Evolutionary conservation across 1,284 basidiomycete genomes (phyloP).

Genomic region (Stygiomarasmius scandens): DNA sequence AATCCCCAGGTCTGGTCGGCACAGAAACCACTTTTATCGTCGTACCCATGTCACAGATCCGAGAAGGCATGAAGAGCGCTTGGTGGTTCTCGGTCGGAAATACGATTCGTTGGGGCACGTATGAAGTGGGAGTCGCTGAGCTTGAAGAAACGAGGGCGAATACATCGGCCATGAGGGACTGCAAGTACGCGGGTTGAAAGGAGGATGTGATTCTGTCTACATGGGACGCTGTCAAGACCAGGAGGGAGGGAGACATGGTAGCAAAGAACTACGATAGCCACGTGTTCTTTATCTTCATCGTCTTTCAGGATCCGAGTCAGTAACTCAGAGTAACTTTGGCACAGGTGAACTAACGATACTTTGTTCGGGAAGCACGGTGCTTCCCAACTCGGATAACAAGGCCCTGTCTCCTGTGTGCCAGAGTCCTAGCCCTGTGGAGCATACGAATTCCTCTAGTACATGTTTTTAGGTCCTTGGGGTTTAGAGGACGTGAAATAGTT

Average conservation of each 20-base stretch:
- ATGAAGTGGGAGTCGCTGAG: slow-evolving; percentile 25
- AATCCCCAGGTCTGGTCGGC: slow-evolving; percentile 45
- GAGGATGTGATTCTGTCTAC: slow-evolving; percentile 46
- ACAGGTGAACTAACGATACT: too few relatives aligned
- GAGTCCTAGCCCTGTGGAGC: too few relatives aligned
- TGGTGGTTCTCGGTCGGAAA: slow-evolving; percentile 54
- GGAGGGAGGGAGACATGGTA: slow-evolving; percentile 40
- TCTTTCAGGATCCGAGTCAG: too few relatives aligned
- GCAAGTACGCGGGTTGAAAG: slow-evolving; percentile 48
- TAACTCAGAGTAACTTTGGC: too few relatives aligned
- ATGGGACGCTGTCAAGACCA: slow-evolving; percentile 55
- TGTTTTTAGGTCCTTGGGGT: too few relatives aligned
- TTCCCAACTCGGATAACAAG: too few relatives aligned
- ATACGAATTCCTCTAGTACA: too few relatives aligned
- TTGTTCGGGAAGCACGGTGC: too few relatives aligned
- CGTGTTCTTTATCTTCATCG: too few relatives aligned
- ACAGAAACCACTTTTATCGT: slow-evolving; percentile 77
- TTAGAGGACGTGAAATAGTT: too few relatives aligned
- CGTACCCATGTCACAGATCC: slow-evolving; percentile 44
- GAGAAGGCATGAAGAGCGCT: slow-evolving; percentile 73
- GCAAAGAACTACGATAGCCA: neutral
- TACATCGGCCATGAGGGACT: slow-evolving; percentile 57
- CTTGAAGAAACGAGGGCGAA: slow-evolving; percentile 41
- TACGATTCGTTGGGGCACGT: slow-evolving; percentile 52
- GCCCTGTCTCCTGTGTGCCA: too few relatives aligned